Evolutionary conservation across 768 basidiomycete species (phyloP), one percentile per base, ranked within the genome.

Genomic region (Dictyophora rubrovolvata): DNA sequence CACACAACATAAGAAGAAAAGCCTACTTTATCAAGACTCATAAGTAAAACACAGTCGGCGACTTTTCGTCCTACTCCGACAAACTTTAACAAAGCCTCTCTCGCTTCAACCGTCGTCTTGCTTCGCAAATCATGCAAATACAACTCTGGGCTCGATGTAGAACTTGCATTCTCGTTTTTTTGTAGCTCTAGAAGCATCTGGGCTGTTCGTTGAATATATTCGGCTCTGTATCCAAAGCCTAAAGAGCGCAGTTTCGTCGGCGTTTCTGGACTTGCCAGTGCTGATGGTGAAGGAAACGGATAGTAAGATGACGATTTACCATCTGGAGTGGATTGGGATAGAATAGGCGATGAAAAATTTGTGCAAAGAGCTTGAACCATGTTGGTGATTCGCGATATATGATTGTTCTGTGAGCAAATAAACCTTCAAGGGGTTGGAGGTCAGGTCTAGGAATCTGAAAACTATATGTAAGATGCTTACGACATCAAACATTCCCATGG

Each of bases 341-440:
- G 68, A 16, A 94, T 74, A 21, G 82, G 73, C 12, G 82, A 76
- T 1, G 93, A 93, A 67, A 84, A 96, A 20, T 87, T 77, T 17
- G 72, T 77, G 69, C 89, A 91, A 14, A 98, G 80, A 18, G 81
- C 78, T 61, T 90, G 86, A 28, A 98, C 84, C 87, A 98, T 93
- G 59, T 87, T 89, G 16, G 91, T 88, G 65, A 99, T 99, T 6
- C 96, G 88, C 5, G 83, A 73, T 54, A 99, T 98, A 65, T 98
- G 93, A 70, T 98, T 98, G 67, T 97, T 97, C 1, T 92, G 90
- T 1, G 93, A 96, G 68, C 95, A 98, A 63, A 99, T 96, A 74
- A 98, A 99, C 9, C 94, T 95, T 55, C 7, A 2, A 28, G 28
- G 28, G 7, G 7, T 28, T 7, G 28, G 28, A 28, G 28, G 28